Percentiles rank a stretch among this genome's conserved stretches.
Evolutionary conservation across 148 eudicot species (phyloP).

Genomic region (Pharnaceum exiguum): DNA sequence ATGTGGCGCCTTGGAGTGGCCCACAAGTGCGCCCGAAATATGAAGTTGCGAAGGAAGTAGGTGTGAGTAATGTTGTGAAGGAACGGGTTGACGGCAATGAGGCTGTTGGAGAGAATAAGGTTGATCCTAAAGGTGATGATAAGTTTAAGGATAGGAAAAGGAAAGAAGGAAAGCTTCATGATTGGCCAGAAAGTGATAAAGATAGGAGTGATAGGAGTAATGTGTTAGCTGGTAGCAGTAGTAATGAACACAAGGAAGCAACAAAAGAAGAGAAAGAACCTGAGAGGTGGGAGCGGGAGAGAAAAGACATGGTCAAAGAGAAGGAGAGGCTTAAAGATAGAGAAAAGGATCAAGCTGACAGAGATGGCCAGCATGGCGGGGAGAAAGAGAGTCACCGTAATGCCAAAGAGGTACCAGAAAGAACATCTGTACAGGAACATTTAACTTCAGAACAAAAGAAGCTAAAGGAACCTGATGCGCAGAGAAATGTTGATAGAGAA

Average conservation of each 20-base stretch:
- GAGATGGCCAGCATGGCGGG: slow-evolving; percentile 48
- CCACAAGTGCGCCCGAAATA: slow-evolving; percentile 32
- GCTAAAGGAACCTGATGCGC: slow-evolving; percentile 52
- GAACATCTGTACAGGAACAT: slow-evolving; percentile 45
- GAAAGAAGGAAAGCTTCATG: slow-evolving; percentile 82
- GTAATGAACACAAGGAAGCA: slow-evolving; percentile 57
- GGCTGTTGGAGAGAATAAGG: slow-evolving; percentile 70
- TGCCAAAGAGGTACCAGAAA: slow-evolving; percentile 57
- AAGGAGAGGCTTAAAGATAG: slow-evolving; percentile 71
- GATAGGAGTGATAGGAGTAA: slow-evolving; percentile 64
- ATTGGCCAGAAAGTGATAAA: slow-evolving; percentile 72
- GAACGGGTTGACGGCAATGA: slow-evolving; percentile 50
- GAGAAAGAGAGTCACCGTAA: slow-evolving; percentile 56
- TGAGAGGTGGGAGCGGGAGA: slow-evolving; percentile 74
- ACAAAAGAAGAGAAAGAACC: slow-evolving; percentile 61
- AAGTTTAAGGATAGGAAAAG: slow-evolving; percentile 78
- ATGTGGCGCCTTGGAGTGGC: slow-evolving; percentile 42
- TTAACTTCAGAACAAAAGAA: slow-evolving; percentile 56
- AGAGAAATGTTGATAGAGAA: slow-evolving; percentile 69
- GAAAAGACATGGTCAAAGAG: slow-evolving; percentile 59
- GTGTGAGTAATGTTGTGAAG: slow-evolving; percentile 32
- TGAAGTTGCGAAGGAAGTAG: slow-evolving; percentile 45
- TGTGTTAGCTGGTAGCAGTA: slow-evolving; percentile 41
- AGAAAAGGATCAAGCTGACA: slow-evolving; percentile 61
- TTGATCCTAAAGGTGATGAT: slow-evolving; percentile 73